Conservation (phyloP, 495 filamentous ascomycete genomes). For the Hypoxylon lienhwacheense region DNA sequence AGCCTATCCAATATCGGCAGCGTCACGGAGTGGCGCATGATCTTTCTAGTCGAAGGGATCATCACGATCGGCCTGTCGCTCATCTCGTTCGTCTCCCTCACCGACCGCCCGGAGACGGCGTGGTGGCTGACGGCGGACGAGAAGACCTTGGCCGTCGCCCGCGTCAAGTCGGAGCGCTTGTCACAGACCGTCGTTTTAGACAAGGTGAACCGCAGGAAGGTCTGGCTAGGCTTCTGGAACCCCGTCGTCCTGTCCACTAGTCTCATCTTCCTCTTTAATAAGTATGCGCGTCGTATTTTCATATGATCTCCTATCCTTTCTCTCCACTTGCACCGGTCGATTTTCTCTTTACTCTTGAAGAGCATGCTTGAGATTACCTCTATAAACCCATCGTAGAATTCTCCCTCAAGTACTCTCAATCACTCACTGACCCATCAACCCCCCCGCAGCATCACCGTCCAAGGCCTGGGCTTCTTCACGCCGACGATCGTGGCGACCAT, state of each 20-base stretch:
- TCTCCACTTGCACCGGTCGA: no score
- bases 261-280: constrained; percentile 69
- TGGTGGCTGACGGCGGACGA: constrained; percentile 61
- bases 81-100: constrained; percentile 57
- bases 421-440: constrained; percentile 59
- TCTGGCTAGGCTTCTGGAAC: constrained; percentile 62
- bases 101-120: constrained; percentile 62
- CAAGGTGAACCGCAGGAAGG: constrained; percentile 61
- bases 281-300: constrained; percentile 33
- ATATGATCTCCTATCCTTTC: constrained; percentile 51
- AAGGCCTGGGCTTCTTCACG: constrained; percentile 72
- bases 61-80: constrained; percentile 59
- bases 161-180: constrained; percentile 66
- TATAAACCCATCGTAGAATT: background rate
- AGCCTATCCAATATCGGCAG: constrained; percentile 53
- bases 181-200: constrained; percentile 67
- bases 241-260: constrained; percentile 67
- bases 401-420: constrained; percentile 41
- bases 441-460: constrained; percentile 69
- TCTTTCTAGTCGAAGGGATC: constrained; percentile 67
- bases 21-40: constrained; percentile 65
- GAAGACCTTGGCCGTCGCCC: constrained; percentile 54
- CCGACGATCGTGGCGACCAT: constrained; percentile 72
- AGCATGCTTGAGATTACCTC: no score
- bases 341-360: no score